Conservation (phyloP, 148 eudicot genomes). For the Amaranthus palmeri region DNA sequence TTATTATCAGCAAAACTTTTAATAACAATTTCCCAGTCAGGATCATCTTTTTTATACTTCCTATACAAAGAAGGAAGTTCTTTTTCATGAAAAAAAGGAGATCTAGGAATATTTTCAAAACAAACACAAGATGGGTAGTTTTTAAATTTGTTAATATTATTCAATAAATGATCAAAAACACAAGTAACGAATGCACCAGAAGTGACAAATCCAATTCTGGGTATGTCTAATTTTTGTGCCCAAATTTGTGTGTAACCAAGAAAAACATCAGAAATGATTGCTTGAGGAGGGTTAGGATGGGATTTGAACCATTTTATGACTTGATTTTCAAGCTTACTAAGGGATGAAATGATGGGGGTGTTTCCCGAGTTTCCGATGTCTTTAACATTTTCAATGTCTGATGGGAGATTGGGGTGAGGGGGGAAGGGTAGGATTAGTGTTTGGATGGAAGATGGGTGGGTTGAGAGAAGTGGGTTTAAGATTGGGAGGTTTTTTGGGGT, state of each 20-base stretch:
- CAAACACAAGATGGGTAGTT: constrained; percentile 5
- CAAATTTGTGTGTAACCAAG: constrained; percentile 53
- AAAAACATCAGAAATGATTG: constrained; percentile 52
- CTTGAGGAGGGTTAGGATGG: constrained; percentile 46
- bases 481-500: constrained; percentile 49
- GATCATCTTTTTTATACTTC: constrained; percentile 29
- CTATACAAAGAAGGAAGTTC: constrained; percentile 34
- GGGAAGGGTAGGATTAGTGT: constrained; percentile 54
- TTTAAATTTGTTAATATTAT: constrained; percentile 12
- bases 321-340: constrained; percentile 29
- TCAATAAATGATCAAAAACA: constrained; percentile 14
- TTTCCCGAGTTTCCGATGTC: constrained; percentile 43
- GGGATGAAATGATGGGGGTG: constrained; percentile 28
- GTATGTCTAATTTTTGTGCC: constrained; percentile 34
- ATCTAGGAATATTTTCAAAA: constrained; percentile 35
- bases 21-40: constrained; percentile 24
- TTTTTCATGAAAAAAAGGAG: constrained; percentile 29
- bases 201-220: constrained; percentile 40
- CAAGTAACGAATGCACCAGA: constrained; percentile 27
- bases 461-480: constrained; percentile 34
- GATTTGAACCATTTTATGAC: constrained; percentile 43
- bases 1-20: constrained; percentile 30
- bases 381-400: constrained; percentile 35
- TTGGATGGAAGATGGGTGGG: constrained; percentile 35
- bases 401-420: constrained; percentile 35